Evolutionary conservation across 805 yeast species (phyloP), one percentile per base, ranked within the genome.

Genomic region (Yarrowia yakushimensis): DNA sequence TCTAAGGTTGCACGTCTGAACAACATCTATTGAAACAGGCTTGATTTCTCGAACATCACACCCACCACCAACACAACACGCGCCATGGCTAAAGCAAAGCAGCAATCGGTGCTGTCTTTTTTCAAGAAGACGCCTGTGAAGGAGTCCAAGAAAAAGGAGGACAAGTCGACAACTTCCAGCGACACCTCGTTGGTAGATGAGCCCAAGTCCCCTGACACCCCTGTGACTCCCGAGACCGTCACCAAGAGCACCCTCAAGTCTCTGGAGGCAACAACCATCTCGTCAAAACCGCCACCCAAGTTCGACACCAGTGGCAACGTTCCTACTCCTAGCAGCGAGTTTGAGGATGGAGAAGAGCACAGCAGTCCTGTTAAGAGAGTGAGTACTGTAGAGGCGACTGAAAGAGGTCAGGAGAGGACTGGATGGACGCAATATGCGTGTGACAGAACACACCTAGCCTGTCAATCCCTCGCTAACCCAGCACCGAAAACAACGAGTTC

Each of bases 111-210:
- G 37, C 39, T 55, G 39, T 39, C 46, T 13, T 55, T 39, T n/a
- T 55, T 55, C 48, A 55, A 55, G 10, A 55, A 55, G 61, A 39
- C 61, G 48, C 48, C 61, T 13, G 61, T 55, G 9, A 55, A 55
- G 36, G 46, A 54, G 46, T 5, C 60, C 34, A 37, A 36, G 25
- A 20, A 43, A 17, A 39, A 55, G 28, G 48, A 39, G 20, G 13
- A 11, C n/a, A 25, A 23, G 23, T 28, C 25, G 13, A 13, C 39
- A 2, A 3, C 42, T 20, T 6, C 11, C 37, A n/a, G 11, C 20
- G 42, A 18, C 23, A 31, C 30, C 25, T 22, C 18, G 17, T 7
- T 31, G 9, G 34, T 31, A 10, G 31, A 31, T 6, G 57, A 33
- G 4, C 36, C 36, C 18, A 52, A 33, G 13, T 28, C 60, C 20